phyloP scores from a whole-genome alignment of 164 flowering plant species.

The Akebia trifoliata region DNA sequence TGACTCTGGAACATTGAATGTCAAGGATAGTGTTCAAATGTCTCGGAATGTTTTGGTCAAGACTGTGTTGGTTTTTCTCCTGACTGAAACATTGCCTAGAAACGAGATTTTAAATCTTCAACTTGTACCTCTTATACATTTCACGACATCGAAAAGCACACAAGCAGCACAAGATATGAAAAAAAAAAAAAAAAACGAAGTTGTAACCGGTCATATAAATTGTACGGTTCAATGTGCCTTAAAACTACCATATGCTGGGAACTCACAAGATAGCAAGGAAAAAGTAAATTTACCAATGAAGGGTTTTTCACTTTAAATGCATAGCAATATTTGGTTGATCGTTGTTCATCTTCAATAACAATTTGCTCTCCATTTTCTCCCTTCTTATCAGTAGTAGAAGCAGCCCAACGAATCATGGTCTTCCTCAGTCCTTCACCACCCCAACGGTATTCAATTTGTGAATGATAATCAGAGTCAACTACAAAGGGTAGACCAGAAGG shows the following conservation, averaged over 20 bases:
- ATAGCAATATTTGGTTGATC: conserved; percentile 65
- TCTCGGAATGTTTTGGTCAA: too few species aligned
- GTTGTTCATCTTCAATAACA: conserved; percentile 46
- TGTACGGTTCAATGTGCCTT: background rate
- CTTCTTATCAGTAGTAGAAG: conserved; percentile 48
- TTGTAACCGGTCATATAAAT: too few species aligned
- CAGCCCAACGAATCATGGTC: conserved; percentile 81
- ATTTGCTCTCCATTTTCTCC: conserved; percentile 45
- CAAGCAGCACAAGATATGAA: too few species aligned
- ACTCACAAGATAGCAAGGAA: too few species aligned
- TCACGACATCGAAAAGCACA: background rate
- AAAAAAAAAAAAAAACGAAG: too few species aligned
- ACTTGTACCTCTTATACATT: background rate
- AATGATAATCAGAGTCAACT: conserved; percentile 73
- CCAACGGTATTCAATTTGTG: conserved; percentile 94
- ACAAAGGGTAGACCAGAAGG: conserved; percentile 41
- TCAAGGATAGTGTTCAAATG: too few species aligned
- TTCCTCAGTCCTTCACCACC: conserved; percentile 90
- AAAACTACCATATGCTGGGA: background rate
- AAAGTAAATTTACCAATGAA: conserved; percentile 42
- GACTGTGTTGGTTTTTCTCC: too few species aligned
- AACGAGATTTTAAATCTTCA: too few species aligned
- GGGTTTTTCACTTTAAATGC: conserved; percentile 59
- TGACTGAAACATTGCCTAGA: too few species aligned
- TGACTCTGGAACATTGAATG: too few species aligned